phyloP scores from a whole-genome alignment of 257 asterid genomes.

The Fraxinus excelsior region DNA sequence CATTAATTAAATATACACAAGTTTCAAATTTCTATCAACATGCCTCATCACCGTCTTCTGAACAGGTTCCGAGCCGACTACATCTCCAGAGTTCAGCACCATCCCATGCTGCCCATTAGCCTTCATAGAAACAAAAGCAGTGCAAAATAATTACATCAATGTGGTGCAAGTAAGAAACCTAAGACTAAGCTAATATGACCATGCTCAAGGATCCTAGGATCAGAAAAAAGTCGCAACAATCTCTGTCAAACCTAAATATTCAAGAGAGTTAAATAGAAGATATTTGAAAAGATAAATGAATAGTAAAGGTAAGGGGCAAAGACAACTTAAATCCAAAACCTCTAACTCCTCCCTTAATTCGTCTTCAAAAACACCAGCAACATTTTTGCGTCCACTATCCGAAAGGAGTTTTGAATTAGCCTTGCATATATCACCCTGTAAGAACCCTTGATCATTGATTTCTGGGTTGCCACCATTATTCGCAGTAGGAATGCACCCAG shows the following conservation, averaged over 20 bases:
- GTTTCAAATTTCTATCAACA: constrained; percentile 34
- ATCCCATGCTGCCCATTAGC: constrained; percentile 61
- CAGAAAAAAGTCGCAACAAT: neutral
- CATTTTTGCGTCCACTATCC: constrained; percentile 26
- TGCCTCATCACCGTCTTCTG: constrained; percentile 71
- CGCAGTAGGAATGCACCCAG: constrained; percentile 29
- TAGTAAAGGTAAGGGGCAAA: constrained; percentile 22
- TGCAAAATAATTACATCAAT: constrained; percentile 16
- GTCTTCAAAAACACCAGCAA: constrained; percentile 43
- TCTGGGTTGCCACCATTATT: constrained; percentile 24
- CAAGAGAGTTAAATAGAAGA: neutral
- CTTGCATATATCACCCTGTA: constrained; percentile 4
- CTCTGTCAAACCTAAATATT: constrained; percentile 12
- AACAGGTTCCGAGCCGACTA: constrained; percentile 71
- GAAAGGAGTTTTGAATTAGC: constrained; percentile 27
- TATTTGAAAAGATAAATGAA: neutral
- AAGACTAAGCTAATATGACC: neutral
- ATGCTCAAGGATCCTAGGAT: neutral
- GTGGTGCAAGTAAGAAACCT: constrained; percentile 4
- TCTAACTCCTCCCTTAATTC: constrained; percentile 59
- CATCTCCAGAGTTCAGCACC: constrained; percentile 66
- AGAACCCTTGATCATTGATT: constrained; percentile 29
- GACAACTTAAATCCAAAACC: constrained; percentile 67
- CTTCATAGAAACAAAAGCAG: constrained; percentile 57
- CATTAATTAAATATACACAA: neutral